These are phyloP conservation scores for Naganishia albida DNA, from an alignment of 1,284 basidiomycete genomes.

Conservation along the genomic window DNA sequence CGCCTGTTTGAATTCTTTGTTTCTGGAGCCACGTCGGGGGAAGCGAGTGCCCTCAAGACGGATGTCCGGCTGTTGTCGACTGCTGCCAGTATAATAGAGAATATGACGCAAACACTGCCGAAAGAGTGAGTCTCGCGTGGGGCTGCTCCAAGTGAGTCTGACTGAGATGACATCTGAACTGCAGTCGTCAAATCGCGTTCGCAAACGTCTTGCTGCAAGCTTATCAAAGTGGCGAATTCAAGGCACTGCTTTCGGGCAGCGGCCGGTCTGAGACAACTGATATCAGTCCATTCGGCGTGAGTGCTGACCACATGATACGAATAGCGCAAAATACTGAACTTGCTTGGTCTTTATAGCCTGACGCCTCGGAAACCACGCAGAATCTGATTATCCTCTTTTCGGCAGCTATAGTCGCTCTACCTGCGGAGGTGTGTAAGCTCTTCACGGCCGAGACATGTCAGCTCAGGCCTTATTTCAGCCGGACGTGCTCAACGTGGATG, in stretches of 20 bases:
- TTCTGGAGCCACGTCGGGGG: slow-evolving; percentile 54
- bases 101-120: slow-evolving; percentile 67
- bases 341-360: slow-evolving; percentile 40
- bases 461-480: slow-evolving; percentile 54
- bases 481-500: slow-evolving; percentile 56
- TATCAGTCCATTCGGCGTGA: slow-evolving; percentile 54
- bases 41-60: slow-evolving; percentile 54
- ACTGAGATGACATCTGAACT: not conserved
- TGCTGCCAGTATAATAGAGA: slow-evolving; percentile 65
- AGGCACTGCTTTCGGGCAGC: slow-evolving; percentile 60
- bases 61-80: slow-evolving; percentile 68
- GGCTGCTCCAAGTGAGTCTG: slow-evolving; percentile 2
- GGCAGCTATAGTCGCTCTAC: slow-evolving; percentile 64
- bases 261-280: slow-evolving; percentile 55
- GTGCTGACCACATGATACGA: slow-evolving; percentile 30
- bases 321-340: not conserved
- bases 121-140: slow-evolving; percentile 60
- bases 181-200: slow-evolving; percentile 63
- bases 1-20: slow-evolving; percentile 71
- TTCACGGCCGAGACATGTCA: slow-evolving; percentile 20
- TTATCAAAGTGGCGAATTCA: slow-evolving; percentile 62
- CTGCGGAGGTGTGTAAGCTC: slow-evolving; percentile 61
- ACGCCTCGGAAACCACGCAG: slow-evolving; percentile 55
- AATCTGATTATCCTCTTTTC: slow-evolving; percentile 69
- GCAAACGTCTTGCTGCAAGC: slow-evolving; percentile 61